Base-by-base conservation (phyloP, 345 rosid species). In the Fremontodendron californicum region DNA sequence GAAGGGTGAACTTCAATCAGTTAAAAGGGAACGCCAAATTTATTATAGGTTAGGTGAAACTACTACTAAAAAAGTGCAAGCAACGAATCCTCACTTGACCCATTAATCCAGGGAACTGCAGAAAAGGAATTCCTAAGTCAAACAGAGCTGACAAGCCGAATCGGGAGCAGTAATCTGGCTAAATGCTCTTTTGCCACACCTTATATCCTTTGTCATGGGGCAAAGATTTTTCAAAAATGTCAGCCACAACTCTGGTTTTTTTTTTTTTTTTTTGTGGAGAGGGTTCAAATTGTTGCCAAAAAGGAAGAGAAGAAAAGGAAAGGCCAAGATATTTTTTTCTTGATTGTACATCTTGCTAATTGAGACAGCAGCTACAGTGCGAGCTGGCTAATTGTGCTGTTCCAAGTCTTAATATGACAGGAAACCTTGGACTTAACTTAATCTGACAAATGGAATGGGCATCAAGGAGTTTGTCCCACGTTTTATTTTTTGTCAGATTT, bases 361-460 rank as follows among this genome's bases (percentile, higher is more conserved):
- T 1, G 18, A 31, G 37, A 52, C 7, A 23, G 68, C 23, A 42
- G 46, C 62, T 21, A 64, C 21, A 21, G 29, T 37, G 42, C 79
- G 58, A 77, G 43, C 55, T 77, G 79, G 60, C 69, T 37, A 52
- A 60, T 13, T 74, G 42, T 5, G 43, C 46, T 27, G 49, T 58
- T 23, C 29, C 73, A 52, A 25, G 5, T 58, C 13, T 25, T 8
- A 39, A 51, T 9, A 67, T 18, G 64, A 46, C 33, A n/a, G 52
- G 13, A 27, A 76, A 52, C 35, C 74, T 21, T 39, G 42, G 33
- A 52, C n/a, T 48, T 16, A 45, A 11, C 79, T 21, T 27, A 39
- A 76, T 49, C 25, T 1, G 29, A 2, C 66, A 40, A 37, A 52
- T 51, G 15, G 10, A 9, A 9, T 35, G 15, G 7, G 31, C 18